These are phyloP conservation scores for Colletotrichum incanum DNA, from an alignment of 2,329 filamentous ascomycete genomes.

Conservation along the genomic window DNA sequence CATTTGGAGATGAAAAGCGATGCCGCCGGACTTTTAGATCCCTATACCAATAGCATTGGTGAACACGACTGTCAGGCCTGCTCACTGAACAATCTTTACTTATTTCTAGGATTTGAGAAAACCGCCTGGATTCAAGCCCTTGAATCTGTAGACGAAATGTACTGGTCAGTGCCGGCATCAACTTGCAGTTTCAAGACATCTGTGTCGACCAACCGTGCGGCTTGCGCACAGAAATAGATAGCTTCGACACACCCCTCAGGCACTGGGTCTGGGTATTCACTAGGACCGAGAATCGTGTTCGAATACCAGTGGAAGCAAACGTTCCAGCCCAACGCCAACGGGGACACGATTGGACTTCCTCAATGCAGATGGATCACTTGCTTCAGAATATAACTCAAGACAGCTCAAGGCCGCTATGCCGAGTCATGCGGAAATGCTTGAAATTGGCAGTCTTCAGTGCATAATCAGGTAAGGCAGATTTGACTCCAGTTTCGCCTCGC, in stretches of 20 bases:
- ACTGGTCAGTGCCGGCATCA: conserved; percentile 14
- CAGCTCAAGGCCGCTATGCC: background rate
- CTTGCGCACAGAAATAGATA: conserved; percentile 30
- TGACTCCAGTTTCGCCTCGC: background rate
- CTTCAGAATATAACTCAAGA: background rate
- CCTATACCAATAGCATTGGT: background rate
- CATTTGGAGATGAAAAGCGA: too few relatives aligned
- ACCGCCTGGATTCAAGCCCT: background rate
- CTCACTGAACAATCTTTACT: too few relatives aligned
- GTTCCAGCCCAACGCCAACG: too few relatives aligned
- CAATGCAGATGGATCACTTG: background rate
- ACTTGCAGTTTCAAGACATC: conserved; percentile 26
- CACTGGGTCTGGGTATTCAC: background rate
- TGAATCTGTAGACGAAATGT: too few relatives aligned
- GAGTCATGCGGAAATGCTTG: background rate
- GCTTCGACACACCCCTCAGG: conserved; percentile 7
- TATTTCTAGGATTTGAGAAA: background rate
- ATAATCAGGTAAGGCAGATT: background rate
- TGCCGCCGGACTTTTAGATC: too few relatives aligned
- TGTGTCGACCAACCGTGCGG: conserved; percentile 27
- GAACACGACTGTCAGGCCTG: background rate
- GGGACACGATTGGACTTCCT: background rate
- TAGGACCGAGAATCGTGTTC: background rate
- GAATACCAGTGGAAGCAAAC: background rate
- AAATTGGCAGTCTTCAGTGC: conserved; percentile 2